phyloP scores from a whole-genome alignment of 805 yeast species.

The Ogataea polymorpha region DNA sequence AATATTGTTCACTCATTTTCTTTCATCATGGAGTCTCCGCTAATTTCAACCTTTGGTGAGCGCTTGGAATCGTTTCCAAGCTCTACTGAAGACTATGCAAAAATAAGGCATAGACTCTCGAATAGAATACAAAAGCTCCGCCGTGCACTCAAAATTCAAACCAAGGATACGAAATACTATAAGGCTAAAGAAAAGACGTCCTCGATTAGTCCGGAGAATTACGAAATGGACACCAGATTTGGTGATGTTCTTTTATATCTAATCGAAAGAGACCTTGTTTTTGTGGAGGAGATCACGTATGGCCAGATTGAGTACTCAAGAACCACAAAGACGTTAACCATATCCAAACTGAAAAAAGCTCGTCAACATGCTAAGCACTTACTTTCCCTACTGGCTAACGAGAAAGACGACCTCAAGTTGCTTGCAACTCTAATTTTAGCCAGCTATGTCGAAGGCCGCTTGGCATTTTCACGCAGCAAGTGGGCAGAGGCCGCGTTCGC shows the following conservation, averaged over 20 bases:
- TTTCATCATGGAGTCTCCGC: constrained; percentile 42
- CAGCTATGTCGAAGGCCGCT: constrained; percentile 35
- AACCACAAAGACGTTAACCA: constrained; percentile 47
- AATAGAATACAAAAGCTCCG: constrained; percentile 62
- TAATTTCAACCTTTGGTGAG: constrained; percentile 46
- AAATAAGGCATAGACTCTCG: constrained; percentile 62
- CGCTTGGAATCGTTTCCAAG: constrained; percentile 63
- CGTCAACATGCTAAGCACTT: constrained; percentile 43
- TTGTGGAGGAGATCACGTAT: constrained; percentile 60
- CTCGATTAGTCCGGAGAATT: constrained; percentile 46
- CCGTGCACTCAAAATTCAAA: constrained; percentile 57
- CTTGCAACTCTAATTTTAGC: constrained; percentile 38
- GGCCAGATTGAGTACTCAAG: constrained; percentile 47
- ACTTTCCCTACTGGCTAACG: constrained; percentile 38
- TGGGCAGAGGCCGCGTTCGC: constrained; percentile 53
- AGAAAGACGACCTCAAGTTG: constrained; percentile 31
- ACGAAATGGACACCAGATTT: constrained; percentile 46
- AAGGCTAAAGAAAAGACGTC: constrained; percentile 44
- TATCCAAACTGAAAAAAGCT: constrained; percentile 68
- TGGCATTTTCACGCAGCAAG: constrained; percentile 48
- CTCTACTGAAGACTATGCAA: constrained; percentile 65
- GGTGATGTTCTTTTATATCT: constrained; percentile 60
- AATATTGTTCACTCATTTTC: constrained; percentile 2
- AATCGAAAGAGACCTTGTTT: constrained; percentile 76
- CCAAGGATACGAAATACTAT: constrained; percentile 66